Base-by-base conservation (phyloP, 768 basidiomycete species). In the Sporobolomyces pararoseus region DNA sequence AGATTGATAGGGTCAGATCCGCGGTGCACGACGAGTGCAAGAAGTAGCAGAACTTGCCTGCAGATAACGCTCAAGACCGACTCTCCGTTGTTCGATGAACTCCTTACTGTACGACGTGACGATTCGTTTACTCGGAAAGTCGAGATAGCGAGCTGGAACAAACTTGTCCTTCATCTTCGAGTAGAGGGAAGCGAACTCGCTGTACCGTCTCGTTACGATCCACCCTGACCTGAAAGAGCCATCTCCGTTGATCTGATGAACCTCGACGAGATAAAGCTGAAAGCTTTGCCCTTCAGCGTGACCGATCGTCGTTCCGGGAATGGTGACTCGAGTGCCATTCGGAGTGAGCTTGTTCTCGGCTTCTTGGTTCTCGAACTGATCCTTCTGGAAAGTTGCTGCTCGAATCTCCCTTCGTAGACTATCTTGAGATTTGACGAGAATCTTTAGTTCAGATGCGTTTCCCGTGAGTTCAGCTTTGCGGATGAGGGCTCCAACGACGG, bases 401-500 rank as follows among this genome's bases (percentile, higher is more conserved):
- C 93, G 84, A 47, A 93, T 81, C 76, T 98, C 93, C 65, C 91
- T 83, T 21, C 83, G 85, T 81, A 98, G 85, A 0, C 90, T 86
- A 13, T 87, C 84, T 78, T 89, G 90, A 3, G 92, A 94, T 75
- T 86, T 89, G 68, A 83, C 85, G 55, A 98, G 85, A 51, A 98
- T 83, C 66, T 84, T 85, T 27, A 95, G 84, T 79, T 98, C 94
- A 75, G 89, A 87, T 2, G 85, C 86, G 77, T 91, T 92, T 0
- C 94, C 96, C 6, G 90, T 91, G 46, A 98, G 81, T 77, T 98
- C 96, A 1, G 96, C 96, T 78, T 95, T 94, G 76, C 90, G 90
- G 76, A 96, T 91, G 51, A 98, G 82, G 1, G 87, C 89, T 68
- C 90, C 88, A 6, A 99, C 84, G 82, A 91, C 89, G 42, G 84